Percentiles rank a stretch among this genome's conserved stretches.
Evolutionary conservation across 768 basidiomycete genomes (phyloP).

Genomic region (Chalciporus sphaerocephalus): DNA sequence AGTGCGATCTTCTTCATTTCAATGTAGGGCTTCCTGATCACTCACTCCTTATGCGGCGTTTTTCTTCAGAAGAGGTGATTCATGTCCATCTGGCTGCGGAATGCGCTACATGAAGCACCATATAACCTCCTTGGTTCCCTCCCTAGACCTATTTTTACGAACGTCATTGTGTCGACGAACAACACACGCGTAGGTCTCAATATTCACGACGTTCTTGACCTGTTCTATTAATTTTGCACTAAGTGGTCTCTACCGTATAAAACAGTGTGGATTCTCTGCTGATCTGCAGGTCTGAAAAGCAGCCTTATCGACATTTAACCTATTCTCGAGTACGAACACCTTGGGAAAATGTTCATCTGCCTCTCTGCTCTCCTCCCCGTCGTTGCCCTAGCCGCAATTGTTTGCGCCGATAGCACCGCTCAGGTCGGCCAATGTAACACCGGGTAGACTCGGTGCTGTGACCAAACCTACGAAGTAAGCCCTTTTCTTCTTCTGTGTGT

Average conservation of each 20-base stretch:
- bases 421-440: conserved; percentile 8
- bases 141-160: no score
- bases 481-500: no score
- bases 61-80: no score
- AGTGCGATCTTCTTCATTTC: no score
- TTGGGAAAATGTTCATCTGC: conserved; percentile 8
- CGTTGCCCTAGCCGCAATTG: conserved; percentile 9
- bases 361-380: conserved; percentile 6
- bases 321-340: neutral
- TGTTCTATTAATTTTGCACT: neutral
- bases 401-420: no score
- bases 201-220: neutral
- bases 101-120: no score
- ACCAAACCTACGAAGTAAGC: neutral
- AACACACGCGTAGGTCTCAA: neutral
- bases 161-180: no score
- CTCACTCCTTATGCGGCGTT: no score
- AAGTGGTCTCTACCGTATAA: conserved; percentile 5
- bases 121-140: no score
- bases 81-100: no score
- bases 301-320: neutral
- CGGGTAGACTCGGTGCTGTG: conserved; percentile 12
- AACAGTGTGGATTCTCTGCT: neutral
- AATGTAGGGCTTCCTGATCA: no score
- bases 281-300: conserved; percentile 1